Conservation (phyloP, 2,329 filamentous ascomycete species). For the Fusarium sp. region DNA sequence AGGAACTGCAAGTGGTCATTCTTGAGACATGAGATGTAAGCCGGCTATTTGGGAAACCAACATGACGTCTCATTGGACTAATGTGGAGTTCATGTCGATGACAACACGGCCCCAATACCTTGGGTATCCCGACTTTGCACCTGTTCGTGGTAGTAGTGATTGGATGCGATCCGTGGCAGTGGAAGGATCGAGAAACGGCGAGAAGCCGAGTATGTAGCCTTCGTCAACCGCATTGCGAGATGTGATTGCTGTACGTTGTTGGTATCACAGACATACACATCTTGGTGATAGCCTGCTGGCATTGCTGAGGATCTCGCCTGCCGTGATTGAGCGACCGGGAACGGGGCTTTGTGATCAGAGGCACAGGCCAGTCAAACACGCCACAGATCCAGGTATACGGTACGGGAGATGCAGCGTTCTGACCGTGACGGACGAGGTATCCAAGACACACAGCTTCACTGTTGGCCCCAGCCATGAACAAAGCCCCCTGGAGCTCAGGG, state of each 20-base stretch:
- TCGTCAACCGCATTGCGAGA: not conserved
- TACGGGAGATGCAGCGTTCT: not conserved
- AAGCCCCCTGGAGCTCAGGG: conserved; percentile 2
- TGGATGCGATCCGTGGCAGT: conserved; percentile 11
- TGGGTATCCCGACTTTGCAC: conserved; percentile 31
- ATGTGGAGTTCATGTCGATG: conserved; percentile 18
- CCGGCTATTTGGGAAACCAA: conserved; percentile 4
- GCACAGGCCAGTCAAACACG: conserved; percentile 20
- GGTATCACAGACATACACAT: conserved; percentile 11
- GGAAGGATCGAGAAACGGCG: conserved; percentile 28
- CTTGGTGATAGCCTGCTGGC: conserved; percentile 13
- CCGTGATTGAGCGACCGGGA: conserved; percentile 4
- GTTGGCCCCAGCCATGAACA: conserved; percentile 5
- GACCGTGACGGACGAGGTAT: not conserved
- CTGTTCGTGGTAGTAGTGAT: conserved; percentile 9
- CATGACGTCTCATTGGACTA: conserved; percentile 24
- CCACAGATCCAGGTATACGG: conserved; percentile 25
- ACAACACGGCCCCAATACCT: conserved; percentile 21
- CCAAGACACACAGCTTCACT: not conserved
- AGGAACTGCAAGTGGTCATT: conserved; percentile 1
- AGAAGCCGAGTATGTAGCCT: conserved; percentile 11
- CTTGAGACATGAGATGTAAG: conserved; percentile 17
- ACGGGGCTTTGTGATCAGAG: conserved; percentile 5
- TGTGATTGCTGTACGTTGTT: not conserved
- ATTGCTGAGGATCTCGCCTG: not conserved